Percentiles rank a stretch among this genome's conserved stretches.
Conservation (phyloP, 345 rosid species). For the Aquilaria sinensis region DNA sequence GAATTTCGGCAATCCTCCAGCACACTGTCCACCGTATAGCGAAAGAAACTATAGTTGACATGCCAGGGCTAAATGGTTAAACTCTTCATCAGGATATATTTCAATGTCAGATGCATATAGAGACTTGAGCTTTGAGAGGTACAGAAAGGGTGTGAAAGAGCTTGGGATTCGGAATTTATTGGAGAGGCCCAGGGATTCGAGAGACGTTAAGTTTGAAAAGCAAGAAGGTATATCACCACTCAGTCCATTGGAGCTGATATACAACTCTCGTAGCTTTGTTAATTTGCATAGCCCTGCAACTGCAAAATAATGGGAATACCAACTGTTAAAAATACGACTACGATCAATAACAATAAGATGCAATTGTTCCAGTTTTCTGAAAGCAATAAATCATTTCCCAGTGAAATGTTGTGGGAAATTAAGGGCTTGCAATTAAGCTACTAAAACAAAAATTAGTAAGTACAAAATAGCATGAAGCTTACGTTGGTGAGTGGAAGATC, state of each 20-base stretch:
- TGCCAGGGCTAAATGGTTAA: neutral
- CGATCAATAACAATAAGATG: too few species aligned
- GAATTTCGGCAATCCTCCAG: conserved; percentile 13
- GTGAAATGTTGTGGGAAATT: too few species aligned
- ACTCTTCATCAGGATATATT: neutral
- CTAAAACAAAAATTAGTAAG: too few species aligned
- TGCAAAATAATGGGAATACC: neutral
- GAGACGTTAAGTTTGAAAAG: neutral
- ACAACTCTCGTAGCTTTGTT: conserved; percentile 1
- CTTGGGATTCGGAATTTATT: neutral
- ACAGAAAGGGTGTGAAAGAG: conserved; percentile 5
- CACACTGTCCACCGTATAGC: neutral
- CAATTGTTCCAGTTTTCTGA: too few species aligned
- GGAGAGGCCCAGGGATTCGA: neutral
- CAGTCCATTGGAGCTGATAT: conserved; percentile 2
- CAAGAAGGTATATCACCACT: conserved; percentile 1
- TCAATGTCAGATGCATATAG: neutral
- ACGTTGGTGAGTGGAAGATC: too few species aligned
- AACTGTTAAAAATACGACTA: too few species aligned
- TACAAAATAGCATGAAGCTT: too few species aligned
- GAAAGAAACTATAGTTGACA: neutral
- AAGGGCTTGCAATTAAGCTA: too few species aligned
- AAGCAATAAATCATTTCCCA: too few species aligned
- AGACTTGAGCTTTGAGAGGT: conserved; percentile 11
- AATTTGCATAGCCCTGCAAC: conserved; percentile 5